phyloP scores from a whole-genome alignment of 371 early-diverging fungal genomes.

The Neoconidiobolus thromboides region DNA sequence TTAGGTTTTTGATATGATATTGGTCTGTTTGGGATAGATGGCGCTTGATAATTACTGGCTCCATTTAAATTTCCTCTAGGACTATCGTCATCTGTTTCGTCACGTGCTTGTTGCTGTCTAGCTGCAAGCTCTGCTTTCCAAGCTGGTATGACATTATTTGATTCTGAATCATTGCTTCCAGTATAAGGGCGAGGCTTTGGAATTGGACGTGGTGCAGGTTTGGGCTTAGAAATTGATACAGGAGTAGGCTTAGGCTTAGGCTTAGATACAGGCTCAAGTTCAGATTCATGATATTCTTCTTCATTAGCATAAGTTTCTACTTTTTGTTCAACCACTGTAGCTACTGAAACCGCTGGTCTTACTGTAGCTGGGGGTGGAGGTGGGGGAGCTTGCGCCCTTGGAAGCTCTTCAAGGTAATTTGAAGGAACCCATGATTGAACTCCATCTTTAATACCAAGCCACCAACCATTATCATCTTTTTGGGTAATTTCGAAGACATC shows the following conservation, averaged over 20 bases:
- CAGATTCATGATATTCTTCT: too few relatives aligned
- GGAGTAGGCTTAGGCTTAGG: not conserved
- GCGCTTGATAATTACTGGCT: too few relatives aligned
- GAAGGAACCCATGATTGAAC: conserved; percentile 71
- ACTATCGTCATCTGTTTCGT: too few relatives aligned
- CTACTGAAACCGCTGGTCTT: not conserved
- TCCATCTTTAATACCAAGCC: conserved; percentile 52
- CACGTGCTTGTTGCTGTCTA: conserved; percentile 10
- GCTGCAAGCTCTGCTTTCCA: conserved; percentile 34
- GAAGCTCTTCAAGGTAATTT: conserved; percentile 49
- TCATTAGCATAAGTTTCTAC: too few relatives aligned
- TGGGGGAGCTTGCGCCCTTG: conserved; percentile 25
- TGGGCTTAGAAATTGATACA: not conserved
- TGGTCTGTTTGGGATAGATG: too few relatives aligned
- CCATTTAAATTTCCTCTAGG: too few relatives aligned
- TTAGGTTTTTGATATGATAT: too few relatives aligned
- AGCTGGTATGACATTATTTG: conserved; percentile 14
- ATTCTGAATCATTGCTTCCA: too few relatives aligned
- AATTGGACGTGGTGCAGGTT: not conserved
- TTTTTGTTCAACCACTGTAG: not conserved
- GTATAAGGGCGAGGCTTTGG: not conserved
- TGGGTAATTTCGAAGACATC: conserved; percentile 52
- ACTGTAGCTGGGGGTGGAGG: conserved; percentile 29
- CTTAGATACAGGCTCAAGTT: not conserved
- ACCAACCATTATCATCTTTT: conserved; percentile 72